phyloP scores from a whole-genome alignment of 257 asterid genomes.

The Fraxinus pennsylvanica region DNA sequence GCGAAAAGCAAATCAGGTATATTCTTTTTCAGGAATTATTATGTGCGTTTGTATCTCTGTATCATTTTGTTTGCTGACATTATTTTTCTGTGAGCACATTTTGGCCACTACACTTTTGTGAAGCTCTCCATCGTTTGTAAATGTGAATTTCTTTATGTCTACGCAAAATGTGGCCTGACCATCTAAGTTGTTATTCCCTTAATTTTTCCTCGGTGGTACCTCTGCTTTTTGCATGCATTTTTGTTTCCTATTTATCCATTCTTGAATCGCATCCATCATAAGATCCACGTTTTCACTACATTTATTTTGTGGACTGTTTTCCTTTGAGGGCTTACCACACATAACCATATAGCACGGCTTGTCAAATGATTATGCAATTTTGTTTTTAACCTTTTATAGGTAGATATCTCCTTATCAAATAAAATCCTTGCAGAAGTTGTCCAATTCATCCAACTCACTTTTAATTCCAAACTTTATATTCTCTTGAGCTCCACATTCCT shows the following conservation, averaged over 20 bases:
- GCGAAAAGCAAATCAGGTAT: slow-evolving; percentile 60
- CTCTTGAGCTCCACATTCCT: too few relatives aligned
- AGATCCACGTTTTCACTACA: neutral
- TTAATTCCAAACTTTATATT: too few relatives aligned
- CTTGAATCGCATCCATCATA: neutral
- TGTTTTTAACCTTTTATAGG: too few relatives aligned
- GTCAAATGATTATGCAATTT: neutral
- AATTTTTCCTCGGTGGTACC: neutral
- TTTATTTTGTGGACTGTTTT: neutral
- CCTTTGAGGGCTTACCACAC: neutral
- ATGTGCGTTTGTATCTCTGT: neutral
- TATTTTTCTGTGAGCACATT: neutral
- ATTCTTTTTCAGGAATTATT: neutral
- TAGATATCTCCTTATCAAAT: too few relatives aligned
- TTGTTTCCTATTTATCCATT: neutral
- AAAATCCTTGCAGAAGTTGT: neutral
- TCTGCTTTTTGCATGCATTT: neutral
- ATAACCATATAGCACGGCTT: neutral
- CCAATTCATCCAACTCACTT: neutral
- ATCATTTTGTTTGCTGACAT: neutral
- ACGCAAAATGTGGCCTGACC: neutral
- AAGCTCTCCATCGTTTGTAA: neutral
- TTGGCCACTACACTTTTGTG: neutral
- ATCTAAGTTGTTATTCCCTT: neutral
- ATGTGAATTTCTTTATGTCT: neutral